Conservation (phyloP, 2,329 filamentous ascomycete species). For the Trichocomaceae sp. region DNA sequence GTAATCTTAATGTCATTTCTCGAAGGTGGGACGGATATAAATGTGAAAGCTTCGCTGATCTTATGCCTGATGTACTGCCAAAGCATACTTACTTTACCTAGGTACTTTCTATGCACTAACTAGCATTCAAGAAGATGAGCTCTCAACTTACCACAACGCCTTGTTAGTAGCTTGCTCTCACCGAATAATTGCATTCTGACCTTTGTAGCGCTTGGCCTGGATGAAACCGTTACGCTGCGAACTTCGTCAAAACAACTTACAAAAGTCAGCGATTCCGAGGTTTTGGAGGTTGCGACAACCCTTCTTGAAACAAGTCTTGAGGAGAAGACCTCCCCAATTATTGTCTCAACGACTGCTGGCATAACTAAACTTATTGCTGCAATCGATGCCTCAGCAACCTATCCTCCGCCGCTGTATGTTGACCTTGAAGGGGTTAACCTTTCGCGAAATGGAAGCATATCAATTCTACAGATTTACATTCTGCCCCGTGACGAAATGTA, state of each 20-base stretch:
- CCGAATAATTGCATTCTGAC: too few species aligned
- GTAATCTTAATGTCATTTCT: too few species aligned
- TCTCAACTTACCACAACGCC: too few species aligned
- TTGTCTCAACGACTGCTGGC: neutral
- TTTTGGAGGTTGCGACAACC: neutral
- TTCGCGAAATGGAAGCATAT: conserved; percentile 38
- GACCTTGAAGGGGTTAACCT: conserved; percentile 47
- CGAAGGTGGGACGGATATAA: too few species aligned
- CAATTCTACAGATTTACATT: conserved; percentile 40
- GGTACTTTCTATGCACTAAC: too few species aligned
- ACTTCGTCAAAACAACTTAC: neutral
- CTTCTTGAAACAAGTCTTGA: neutral
- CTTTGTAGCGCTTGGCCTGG: too few species aligned
- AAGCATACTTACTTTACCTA: too few species aligned
- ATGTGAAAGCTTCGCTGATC: too few species aligned
- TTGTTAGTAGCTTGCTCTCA: too few species aligned
- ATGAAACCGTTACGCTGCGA: too few species aligned
- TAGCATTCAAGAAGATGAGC: too few species aligned
- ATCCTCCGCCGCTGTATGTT: conserved; percentile 38
- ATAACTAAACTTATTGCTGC: neutral
- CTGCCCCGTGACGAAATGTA: conserved; percentile 27
- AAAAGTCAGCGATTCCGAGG: neutral
- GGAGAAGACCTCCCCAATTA: neutral
- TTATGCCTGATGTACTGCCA: too few species aligned
- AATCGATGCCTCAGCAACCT: conserved; percentile 16